Evolutionary conservation across 2,329 filamentous ascomycete species (phyloP).

Genomic region (Penicillium sp.): DNA sequence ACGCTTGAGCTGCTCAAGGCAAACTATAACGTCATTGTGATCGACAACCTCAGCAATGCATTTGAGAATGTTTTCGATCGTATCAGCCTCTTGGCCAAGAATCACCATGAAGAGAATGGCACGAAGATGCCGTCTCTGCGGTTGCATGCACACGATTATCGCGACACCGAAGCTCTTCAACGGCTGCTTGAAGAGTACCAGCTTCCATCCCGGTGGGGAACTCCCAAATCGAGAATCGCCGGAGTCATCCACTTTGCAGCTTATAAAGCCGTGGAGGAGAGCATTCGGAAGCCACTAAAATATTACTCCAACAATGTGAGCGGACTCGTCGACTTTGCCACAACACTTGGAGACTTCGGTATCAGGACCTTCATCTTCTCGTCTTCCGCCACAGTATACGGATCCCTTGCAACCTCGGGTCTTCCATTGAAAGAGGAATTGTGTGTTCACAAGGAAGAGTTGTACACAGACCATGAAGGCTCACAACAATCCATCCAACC

Average conservation of each 20-base stretch:
- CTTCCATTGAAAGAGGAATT: slow-evolving; percentile 56
- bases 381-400: slow-evolving; percentile 66
- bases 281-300: slow-evolving; percentile 57
- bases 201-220: slow-evolving; percentile 31
- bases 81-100: slow-evolving; percentile 32
- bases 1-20: slow-evolving; percentile 42
- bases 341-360: slow-evolving; percentile 55
- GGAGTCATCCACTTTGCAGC: slow-evolving; percentile 70
- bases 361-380: slow-evolving; percentile 68
- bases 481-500: slow-evolving; percentile 43
- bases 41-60: slow-evolving; percentile 43
- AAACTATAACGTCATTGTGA: slow-evolving; percentile 42
- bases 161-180: slow-evolving; percentile 43
- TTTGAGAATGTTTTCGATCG: slow-evolving; percentile 37
- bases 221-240: slow-evolving; percentile 50
- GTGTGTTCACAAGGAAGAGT: slow-evolving; percentile 52
- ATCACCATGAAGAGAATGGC: slow-evolving; percentile 38
- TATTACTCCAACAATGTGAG: slow-evolving; percentile 69
- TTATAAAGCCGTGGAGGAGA: slow-evolving; percentile 64
- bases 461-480: slow-evolving; percentile 45
- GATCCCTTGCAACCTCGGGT: slow-evolving; percentile 52
- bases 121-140: slow-evolving; percentile 45
- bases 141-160: slow-evolving; percentile 51
- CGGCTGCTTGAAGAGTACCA: slow-evolving; percentile 45
- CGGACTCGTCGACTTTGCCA: slow-evolving; percentile 60